phyloP scores from a whole-genome alignment of 192 early-diverging fungal genomes.

The Chytriomyces confervae region DNA sequence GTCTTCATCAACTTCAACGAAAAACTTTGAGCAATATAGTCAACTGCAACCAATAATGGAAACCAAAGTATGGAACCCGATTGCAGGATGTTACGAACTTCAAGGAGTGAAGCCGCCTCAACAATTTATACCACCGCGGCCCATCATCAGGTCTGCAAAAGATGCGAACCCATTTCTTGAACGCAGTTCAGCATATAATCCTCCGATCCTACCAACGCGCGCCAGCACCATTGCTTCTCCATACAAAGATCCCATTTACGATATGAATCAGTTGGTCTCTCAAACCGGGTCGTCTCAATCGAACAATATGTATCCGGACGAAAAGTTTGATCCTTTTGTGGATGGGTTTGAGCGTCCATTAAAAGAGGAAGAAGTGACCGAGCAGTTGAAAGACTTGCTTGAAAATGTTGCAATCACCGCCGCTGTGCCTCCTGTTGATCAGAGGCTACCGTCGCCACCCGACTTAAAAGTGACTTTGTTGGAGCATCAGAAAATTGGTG shows the following conservation, averaged over 20 bases:
- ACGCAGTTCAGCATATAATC: not conserved
- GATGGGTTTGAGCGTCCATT: slow-evolving; percentile 26
- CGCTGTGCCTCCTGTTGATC: slow-evolving; percentile 39
- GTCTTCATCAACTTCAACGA: too few species aligned
- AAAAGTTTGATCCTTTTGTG: not conserved
- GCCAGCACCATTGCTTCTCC: not conserved
- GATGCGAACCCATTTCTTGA: not conserved
- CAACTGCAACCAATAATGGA: too few species aligned
- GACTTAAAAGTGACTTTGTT: slow-evolving; percentile 43
- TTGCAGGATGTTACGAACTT: not conserved
- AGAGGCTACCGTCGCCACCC: slow-evolving; percentile 32
- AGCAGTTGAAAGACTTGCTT: slow-evolving; percentile 42
- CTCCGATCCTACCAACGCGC: not conserved
- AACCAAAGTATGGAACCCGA: not conserved
- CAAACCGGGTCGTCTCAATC: not conserved
- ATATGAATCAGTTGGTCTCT: slow-evolving; percentile 5
- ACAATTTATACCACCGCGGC: slow-evolving; percentile 12
- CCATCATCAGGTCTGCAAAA: not conserved
- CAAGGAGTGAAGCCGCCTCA: not conserved
- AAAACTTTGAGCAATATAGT: too few species aligned
- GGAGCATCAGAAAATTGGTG: slow-evolving; percentile 53
- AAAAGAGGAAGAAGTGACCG: slow-evolving; percentile 36
- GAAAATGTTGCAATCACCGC: slow-evolving; percentile 42
- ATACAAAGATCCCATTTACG: slow-evolving; percentile 23
- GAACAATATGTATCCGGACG: not conserved